Evolutionary conservation across 106 monocot genomes (phyloP).

Genomic region (Acanthochlamys bracteata): DNA sequence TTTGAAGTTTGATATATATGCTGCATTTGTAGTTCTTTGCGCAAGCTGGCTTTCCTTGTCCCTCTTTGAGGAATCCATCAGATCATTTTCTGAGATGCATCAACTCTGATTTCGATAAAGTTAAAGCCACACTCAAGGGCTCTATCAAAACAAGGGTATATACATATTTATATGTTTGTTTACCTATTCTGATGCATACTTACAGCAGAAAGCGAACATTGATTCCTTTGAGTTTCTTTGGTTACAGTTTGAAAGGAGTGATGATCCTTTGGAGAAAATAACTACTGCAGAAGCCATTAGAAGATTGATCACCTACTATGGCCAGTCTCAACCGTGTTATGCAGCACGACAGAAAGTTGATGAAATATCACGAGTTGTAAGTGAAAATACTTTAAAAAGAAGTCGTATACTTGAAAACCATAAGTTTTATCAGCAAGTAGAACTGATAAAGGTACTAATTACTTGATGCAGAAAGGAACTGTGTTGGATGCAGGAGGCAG

Average conservation of each 20-base stretch:
- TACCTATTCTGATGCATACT: background rate
- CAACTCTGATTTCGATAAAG: constrained; percentile 67
- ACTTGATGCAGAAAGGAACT: constrained; percentile 70
- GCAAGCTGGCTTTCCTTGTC: constrained; percentile 77
- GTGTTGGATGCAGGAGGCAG: constrained; percentile 78
- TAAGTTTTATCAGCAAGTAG: background rate
- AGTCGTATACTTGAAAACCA: background rate
- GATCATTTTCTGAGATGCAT: constrained; percentile 67
- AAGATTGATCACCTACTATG: constrained; percentile 43
- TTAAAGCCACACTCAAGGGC: constrained; percentile 68
- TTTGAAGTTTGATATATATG: background rate
- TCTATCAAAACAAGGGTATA: constrained; percentile 51
- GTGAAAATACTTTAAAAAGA: too few species aligned
- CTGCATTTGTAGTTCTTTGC: constrained; percentile 61
- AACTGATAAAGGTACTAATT: background rate
- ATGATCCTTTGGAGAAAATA: constrained; percentile 83
- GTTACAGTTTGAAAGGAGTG: constrained; percentile 58
- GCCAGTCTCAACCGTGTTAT: constrained; percentile 37
- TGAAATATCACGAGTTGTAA: constrained; percentile 63
- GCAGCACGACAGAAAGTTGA: constrained; percentile 53
- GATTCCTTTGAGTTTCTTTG: background rate
- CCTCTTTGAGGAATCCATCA: constrained; percentile 66
- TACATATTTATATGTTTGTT: background rate
- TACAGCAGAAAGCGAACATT: background rate
- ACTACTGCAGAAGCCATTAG: constrained; percentile 72